phyloP scores from a whole-genome alignment of 164 flowering plant species.

The Cinnamomum micranthum region DNA sequence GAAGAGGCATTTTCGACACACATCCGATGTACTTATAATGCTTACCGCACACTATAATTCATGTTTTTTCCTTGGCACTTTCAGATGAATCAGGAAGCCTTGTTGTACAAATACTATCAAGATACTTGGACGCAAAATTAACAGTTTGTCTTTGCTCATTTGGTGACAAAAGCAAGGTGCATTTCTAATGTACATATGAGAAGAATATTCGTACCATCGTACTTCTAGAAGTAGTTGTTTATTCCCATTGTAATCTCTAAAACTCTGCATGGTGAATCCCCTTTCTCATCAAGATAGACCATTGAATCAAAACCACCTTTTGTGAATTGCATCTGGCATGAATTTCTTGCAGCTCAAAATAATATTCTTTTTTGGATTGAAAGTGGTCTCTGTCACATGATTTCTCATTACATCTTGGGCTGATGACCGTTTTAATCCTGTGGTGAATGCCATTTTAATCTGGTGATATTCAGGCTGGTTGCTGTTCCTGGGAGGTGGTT shows the following conservation, averaged over 20 bases:
- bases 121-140: conserved; percentile 75
- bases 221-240: not conserved
- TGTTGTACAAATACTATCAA: conserved; percentile 57
- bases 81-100: conserved; percentile 45
- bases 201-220: not conserved
- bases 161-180: conserved; percentile 36
- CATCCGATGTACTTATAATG: not conserved
- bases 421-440: too few species aligned
- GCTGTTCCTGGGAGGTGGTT: too few species aligned
- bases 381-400: not conserved
- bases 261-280: not conserved
- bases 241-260: not conserved
- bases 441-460: too few species aligned
- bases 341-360: not conserved
- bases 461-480: too few species aligned
- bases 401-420: too few species aligned
- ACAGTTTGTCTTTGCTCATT: conserved; percentile 60
- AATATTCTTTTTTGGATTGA: not conserved
- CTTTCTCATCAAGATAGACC: too few species aligned
- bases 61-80: not conserved
- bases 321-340: not conserved
- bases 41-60: not conserved
- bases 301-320: not conserved
- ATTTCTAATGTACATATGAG: not conserved
- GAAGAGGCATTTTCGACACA: not conserved